Evolutionary conservation across 2,329 filamentous ascomycete genomes (phyloP), one percentile per base, ranked within the genome.

Genomic region (Pezicula radicicola): DNA sequence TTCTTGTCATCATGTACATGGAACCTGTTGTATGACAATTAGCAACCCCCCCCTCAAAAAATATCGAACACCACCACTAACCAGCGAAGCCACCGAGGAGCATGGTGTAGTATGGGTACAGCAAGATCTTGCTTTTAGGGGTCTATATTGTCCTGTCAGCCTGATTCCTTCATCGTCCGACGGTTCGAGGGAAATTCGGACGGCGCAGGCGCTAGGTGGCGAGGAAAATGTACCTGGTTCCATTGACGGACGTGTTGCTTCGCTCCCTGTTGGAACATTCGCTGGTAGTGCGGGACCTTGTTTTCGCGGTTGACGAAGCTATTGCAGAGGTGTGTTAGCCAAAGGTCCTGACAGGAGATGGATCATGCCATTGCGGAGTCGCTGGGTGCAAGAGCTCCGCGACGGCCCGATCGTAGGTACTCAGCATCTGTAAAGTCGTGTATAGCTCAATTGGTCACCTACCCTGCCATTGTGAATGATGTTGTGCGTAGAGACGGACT

Each of bases 251-350:
- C 76, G 70, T 85, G 81, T 58, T 76, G 72, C 65, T 81, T 83
- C 72, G 88, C 88, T 63, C 89, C 85, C 60, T 79, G 75, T 76
- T 91, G 88, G 78, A 89, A 91, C 63, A 82, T 73, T 67, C 81
- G 79, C 80, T 93, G 89, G 75, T 87, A 80, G 68, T 87, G 66
- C 52, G 87, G 87, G 65, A 92, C 88, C 66, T 80, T 81, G 82
- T 93, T 93, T 70, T 81, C 79, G 71, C 85, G 84, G 80, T 89
- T 77, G 75, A 91, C 61, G 68, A 85, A 66, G 62, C 70, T 71
- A 46, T 52, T 39, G 13, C 8, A n/a, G 49, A 50, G 25, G 12
- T 4, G 16, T 25, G 46, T 66, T 61, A 65, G 62, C 59, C 41
- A 37, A 48, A 49, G 39, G 27, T 50, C 43, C 33, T 27, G 19